Evolutionary conservation across 495 filamentous ascomycete species (phyloP).

Genomic region (Monascus purpureus): DNA sequence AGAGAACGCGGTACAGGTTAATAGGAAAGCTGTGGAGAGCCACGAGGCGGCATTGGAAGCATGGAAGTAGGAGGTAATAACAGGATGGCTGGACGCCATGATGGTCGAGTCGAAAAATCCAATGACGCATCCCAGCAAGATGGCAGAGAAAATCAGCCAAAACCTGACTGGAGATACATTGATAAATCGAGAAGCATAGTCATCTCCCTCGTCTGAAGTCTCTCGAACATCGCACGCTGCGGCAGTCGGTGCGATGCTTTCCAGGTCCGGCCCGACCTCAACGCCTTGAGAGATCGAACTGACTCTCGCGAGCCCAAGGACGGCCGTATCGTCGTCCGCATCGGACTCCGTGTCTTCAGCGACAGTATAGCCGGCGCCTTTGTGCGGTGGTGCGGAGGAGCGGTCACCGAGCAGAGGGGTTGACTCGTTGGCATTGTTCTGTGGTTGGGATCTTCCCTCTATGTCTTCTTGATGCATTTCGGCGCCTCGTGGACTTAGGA

Average conservation of each 20-base stretch:
- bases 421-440: slow-evolving; percentile 8
- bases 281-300: slow-evolving; percentile 18
- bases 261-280: slow-evolving; percentile 18
- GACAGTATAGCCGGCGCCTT: neutral
- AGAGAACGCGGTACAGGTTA: slow-evolving; percentile 64
- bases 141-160: slow-evolving; percentile 38
- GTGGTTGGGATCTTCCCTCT: neutral
- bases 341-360: slow-evolving; percentile 2
- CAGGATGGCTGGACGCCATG: slow-evolving; percentile 71
- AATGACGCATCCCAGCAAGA: slow-evolving; percentile 35
- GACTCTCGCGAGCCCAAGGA: slow-evolving; percentile 13
- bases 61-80: slow-evolving; percentile 67
- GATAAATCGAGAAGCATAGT: slow-evolving; percentile 25
- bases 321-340: slow-evolving; percentile 10
- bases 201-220: slow-evolving; percentile 1
- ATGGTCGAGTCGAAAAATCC: slow-evolving; percentile 61
- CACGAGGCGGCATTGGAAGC: slow-evolving; percentile 65
- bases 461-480: too few species aligned
- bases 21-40: slow-evolving; percentile 64
- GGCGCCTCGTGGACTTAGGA: too few species aligned
- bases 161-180: slow-evolving; percentile 33
- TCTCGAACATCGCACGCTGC: slow-evolving; percentile 4
- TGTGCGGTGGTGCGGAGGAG: slow-evolving; percentile 2
- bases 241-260: slow-evolving; percentile 10
- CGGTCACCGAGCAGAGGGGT: slow-evolving; percentile 11